phyloP scores from a whole-genome alignment of 805 yeast genomes.

The Saturnispora zaruensis region DNA sequence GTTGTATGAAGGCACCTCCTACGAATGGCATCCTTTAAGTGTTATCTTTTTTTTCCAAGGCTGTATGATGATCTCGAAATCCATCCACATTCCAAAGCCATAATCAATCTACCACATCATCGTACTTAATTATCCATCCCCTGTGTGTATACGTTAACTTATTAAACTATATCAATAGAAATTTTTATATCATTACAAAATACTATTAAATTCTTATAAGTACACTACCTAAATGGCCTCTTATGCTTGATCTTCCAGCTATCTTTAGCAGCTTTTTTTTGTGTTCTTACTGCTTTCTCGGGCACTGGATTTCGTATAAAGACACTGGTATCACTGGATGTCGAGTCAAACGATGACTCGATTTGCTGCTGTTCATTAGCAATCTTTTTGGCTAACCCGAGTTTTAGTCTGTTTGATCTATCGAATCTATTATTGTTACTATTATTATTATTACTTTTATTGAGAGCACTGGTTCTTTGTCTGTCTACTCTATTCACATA shows the following conservation, averaged over 20 bases:
- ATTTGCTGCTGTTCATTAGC: background rate
- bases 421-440: background rate
- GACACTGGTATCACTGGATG: slow-evolving; percentile 5
- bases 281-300: background rate
- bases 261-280: background rate
- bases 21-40: slow-evolving; percentile 70
- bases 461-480: background rate
- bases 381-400: slow-evolving; percentile 10
- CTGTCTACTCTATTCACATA: background rate
- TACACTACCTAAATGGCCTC: slow-evolving; percentile 20
- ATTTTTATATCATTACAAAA: background rate
- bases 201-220: background rate
- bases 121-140: background rate
- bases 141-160: background rate
- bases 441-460: background rate
- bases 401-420: slow-evolving; percentile 2
- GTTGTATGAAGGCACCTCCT: slow-evolving; percentile 41
- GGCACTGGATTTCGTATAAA: background rate
- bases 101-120: background rate
- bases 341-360: slow-evolving; percentile 9
- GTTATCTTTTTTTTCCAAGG: slow-evolving; percentile 69
- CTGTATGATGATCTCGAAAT: slow-evolving; percentile 84
- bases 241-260: slow-evolving; percentile 23
- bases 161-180: background rate
- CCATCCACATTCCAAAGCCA: slow-evolving; percentile 88